These are phyloP conservation scores for Tricharina praecox DNA, from an alignment of 495 filamentous ascomycete genomes.

Conservation along the genomic window DNA sequence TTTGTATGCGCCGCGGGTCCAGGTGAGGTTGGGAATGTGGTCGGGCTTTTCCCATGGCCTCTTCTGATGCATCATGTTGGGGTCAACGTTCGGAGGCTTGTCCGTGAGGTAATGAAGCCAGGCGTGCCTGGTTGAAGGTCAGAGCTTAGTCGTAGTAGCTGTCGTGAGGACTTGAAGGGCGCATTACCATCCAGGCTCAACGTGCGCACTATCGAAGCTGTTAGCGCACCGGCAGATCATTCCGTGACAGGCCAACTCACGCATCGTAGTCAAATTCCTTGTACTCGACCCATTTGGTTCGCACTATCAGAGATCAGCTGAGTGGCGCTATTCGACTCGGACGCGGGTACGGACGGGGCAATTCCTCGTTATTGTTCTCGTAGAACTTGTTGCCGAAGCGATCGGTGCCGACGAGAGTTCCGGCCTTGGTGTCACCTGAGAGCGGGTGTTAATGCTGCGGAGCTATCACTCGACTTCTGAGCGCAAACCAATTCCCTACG, in stretches of 20 bases:
- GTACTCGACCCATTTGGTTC: constrained; percentile 97
- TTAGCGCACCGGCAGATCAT: constrained; percentile 1
- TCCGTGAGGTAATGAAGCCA: constrained; percentile 93
- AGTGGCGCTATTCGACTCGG: not conserved
- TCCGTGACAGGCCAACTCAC: constrained; percentile 32
- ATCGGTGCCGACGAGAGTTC: constrained; percentile 69
- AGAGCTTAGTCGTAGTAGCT: not conserved
- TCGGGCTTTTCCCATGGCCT: constrained; percentile 59
- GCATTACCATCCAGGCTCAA: constrained; percentile 80
- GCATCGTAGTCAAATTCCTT: constrained; percentile 72
- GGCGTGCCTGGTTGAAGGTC: constrained; percentile 48
- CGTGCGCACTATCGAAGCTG: constrained; percentile 64
- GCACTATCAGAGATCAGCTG: constrained; percentile 39
- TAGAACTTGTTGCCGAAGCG: constrained; percentile 92
- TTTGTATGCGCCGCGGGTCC: constrained; percentile 62
- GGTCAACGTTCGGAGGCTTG: constrained; percentile 63
- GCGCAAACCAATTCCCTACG: constrained; percentile 18
- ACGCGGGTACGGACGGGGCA: constrained; percentile 51
- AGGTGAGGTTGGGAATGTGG: constrained; percentile 59
- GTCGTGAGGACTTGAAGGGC: no score
- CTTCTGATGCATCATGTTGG: constrained; percentile 44
- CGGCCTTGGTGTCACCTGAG: constrained; percentile 88
- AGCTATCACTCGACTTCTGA: not conserved
- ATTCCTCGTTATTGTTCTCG: constrained; percentile 81
- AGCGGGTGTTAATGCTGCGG: not conserved